Evolutionary conservation across 176 grass and related monocot species (phyloP).

Genomic region (Hsuehochloa calcarea): DNA sequence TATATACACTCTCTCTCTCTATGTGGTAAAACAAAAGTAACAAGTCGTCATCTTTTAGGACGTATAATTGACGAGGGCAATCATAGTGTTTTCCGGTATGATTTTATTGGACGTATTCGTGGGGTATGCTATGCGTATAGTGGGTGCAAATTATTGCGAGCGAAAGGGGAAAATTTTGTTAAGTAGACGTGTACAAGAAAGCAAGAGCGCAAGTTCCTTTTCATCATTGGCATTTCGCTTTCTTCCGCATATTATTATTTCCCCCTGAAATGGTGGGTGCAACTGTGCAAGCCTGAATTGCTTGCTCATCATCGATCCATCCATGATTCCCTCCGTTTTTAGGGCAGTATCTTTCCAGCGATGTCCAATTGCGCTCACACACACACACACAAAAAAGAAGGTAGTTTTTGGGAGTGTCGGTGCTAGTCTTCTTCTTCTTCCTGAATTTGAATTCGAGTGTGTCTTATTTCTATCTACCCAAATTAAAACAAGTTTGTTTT

Average conservation of each 20-base stretch:
- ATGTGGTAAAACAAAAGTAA: too few relatives aligned
- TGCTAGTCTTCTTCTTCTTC: too few relatives aligned
- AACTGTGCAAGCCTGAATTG: background rate
- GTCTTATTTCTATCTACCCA: too few relatives aligned
- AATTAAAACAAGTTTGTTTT: background rate
- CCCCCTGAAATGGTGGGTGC: background rate
- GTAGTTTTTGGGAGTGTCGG: too few relatives aligned
- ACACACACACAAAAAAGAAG: too few relatives aligned
- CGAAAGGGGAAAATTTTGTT: background rate
- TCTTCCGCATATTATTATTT: background rate
- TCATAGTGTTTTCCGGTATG: background rate
- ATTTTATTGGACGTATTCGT: background rate
- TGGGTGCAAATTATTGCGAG: background rate
- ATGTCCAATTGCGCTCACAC: background rate
- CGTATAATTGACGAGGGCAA: background rate
- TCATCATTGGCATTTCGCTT: background rate
- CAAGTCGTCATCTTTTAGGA: too few relatives aligned
- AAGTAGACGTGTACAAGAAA: background rate
- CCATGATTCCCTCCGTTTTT: background rate
- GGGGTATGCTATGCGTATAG: background rate
- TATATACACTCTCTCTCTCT: too few relatives aligned
- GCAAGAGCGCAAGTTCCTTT: background rate
- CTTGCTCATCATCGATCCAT: background rate
- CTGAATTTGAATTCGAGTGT: too few relatives aligned
- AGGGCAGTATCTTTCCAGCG: too few relatives aligned